Base-by-base conservation (phyloP, 768 basidiomycete species). In the Collybia sordida region DNA sequence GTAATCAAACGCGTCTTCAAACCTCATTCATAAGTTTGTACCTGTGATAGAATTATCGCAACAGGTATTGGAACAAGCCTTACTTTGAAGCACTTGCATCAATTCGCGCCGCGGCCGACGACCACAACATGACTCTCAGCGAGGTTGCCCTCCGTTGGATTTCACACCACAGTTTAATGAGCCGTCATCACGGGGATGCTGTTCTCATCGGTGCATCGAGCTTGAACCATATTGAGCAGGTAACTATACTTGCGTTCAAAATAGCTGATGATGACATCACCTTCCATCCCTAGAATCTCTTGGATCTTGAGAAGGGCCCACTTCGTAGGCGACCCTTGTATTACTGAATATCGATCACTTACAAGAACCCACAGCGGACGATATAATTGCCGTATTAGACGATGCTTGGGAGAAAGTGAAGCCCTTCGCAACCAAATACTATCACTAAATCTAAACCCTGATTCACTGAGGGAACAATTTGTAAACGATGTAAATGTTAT, bases 101-200 rank as follows among this genome's bases (percentile, higher is more conserved):
- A 4, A 50, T 65, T 5, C 59, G 55, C 3, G 37, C 47, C 19
- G 57, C 55, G 1, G 58, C 55, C 1, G 59, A 68, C 25, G 58
- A 64, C 45, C 64, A 72, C 47, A 57, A 58, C 12, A 52, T 78
- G 25, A 74, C 74, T 0, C 64, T 74, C 47, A 59, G 71, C 5
- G 77, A 79, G 55, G 60, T 68, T n/a, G 78, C 73, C 0, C 57
- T 81, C 14, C 64, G 77, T 12, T 78, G 78, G 78, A 53, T 73
- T 34, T 64, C 69, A 17, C 75, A 79, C 56, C 77, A 79, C 55
- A 73, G 71, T 15, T 53, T 66, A 11, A 58, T 76, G 49, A 65
- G 63, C 25, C 61, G 62, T 17, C 65, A 67, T 17, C 50, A 57
- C 6, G 62, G 61, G 3, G 69, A 71, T 47, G 61, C 64, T n/a